Percentiles rank a stretch among this genome's conserved stretches.
Conservation (phyloP, 257 asterid genomes). For the Perilla frutescens region DNA sequence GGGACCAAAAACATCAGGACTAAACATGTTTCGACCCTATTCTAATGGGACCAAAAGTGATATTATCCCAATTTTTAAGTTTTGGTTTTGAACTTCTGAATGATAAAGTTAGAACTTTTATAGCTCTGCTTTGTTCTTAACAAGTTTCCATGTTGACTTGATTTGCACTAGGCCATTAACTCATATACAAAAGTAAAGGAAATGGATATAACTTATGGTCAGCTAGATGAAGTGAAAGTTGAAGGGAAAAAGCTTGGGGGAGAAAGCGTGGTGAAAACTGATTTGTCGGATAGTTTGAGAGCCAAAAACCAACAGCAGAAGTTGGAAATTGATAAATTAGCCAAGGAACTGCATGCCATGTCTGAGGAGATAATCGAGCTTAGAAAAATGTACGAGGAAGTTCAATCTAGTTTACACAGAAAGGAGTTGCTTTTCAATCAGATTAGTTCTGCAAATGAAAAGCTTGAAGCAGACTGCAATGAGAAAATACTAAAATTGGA, state of each 20-base stretch:
- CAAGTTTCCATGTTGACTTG: conserved; percentile 8
- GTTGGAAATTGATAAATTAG: conserved; percentile 45
- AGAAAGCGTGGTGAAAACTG: conserved; percentile 40
- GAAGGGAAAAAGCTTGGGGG: conserved; percentile 44
- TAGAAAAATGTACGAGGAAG: conserved; percentile 44
- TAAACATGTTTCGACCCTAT: no score
- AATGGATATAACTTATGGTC: conserved; percentile 37
- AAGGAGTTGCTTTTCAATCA: conserved; percentile 50
- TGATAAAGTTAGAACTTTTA: background rate
- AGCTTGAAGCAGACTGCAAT: conserved; percentile 38
- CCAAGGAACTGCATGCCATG: conserved; percentile 44
- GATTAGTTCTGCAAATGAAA: conserved; percentile 44
- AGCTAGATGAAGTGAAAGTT: conserved; percentile 38
- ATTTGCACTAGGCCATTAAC: conserved; percentile 23
- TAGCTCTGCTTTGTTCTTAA: background rate
- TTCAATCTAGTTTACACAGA: conserved; percentile 46
- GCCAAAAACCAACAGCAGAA: conserved; percentile 37
- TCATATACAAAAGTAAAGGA: conserved; percentile 22
- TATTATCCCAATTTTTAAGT: background rate
- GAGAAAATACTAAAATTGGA: conserved; percentile 42
- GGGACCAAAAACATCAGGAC: no score
- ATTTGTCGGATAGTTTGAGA: conserved; percentile 41
- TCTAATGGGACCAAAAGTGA: no score
- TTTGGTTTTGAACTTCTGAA: background rate
- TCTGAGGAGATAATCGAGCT: conserved; percentile 47